Conservation (phyloP, 1,284 basidiomycete genomes). For the Pyrrhoderma lamaoense region DNA sequence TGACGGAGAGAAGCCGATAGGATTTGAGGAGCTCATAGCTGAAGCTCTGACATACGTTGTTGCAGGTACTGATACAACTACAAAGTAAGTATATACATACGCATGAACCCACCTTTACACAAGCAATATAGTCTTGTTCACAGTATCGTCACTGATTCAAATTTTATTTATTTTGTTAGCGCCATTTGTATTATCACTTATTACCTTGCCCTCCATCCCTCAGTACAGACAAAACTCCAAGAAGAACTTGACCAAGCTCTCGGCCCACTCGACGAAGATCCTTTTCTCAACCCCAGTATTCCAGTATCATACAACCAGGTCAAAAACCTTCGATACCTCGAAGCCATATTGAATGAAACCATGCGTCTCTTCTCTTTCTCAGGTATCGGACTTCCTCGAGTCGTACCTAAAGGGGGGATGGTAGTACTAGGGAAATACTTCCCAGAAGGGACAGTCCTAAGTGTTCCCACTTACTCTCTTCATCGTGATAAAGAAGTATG, state of each 20-base stretch:
- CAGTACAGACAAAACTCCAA: constrained; percentile 65
- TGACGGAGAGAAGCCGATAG: constrained; percentile 39
- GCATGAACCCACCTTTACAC: no score
- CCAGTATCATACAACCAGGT: constrained; percentile 47
- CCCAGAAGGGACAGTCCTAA: constrained; percentile 64
- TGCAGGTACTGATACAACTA: constrained; percentile 56
- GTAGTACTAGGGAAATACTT: constrained; percentile 54
- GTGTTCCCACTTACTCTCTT: constrained; percentile 72
- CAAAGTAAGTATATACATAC: constrained; percentile 62
- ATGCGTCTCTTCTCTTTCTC: constrained; percentile 78
- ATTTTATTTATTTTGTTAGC: no score
- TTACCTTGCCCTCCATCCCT: constrained; percentile 65
- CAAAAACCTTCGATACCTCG: constrained; percentile 67
- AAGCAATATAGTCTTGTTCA: no score
- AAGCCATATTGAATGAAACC: constrained; percentile 78
- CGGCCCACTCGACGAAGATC: constrained; percentile 45
- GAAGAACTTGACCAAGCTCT: constrained; percentile 75
- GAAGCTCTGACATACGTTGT: constrained; percentile 45
- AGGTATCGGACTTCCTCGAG: constrained; percentile 74
- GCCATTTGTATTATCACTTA: constrained; percentile 44
- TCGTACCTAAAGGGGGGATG: constrained; percentile 57
- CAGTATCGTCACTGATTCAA: no score
- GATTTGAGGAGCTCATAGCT: constrained; percentile 39
- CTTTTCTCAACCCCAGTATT: constrained; percentile 37
- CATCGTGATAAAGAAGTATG: constrained; percentile 67